These are phyloP conservation scores for Dysphania ambrosioides DNA, from an alignment of 148 eudicot species.

Conservation along the genomic window DNA sequence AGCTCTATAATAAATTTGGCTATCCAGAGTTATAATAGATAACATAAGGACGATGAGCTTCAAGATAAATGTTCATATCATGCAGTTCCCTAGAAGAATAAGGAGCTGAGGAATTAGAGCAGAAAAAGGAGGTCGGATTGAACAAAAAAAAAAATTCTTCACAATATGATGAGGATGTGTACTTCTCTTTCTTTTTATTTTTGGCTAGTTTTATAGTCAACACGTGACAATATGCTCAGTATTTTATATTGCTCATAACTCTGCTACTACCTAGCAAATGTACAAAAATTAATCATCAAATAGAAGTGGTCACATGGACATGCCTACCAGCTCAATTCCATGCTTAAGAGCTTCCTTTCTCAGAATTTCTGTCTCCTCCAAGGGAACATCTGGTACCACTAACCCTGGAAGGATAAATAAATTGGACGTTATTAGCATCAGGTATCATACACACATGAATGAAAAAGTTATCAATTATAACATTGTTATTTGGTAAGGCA, in stretches of 20 bases:
- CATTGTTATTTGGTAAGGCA: background rate
- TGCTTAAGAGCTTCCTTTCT: constrained; percentile 70
- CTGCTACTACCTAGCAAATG: background rate
- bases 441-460: background rate
- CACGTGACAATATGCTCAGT: constrained; percentile 1
- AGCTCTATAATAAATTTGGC: background rate
- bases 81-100: background rate
- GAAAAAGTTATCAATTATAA: background rate
- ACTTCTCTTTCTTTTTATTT: background rate
- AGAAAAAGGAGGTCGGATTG: too few species aligned
- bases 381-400: constrained; percentile 93
- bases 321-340: constrained; percentile 74
- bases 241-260: background rate
- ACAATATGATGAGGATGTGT: background rate
- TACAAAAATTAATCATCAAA: background rate
- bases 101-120: too few species aligned
- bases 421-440: background rate
- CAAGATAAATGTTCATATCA: background rate
- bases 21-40: background rate
- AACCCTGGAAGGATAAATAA: constrained; percentile 57
- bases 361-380: constrained; percentile 81
- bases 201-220: background rate
- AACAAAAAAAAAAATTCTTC: too few species aligned
- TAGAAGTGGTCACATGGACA: background rate
- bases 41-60: too few species aligned